Percentiles rank a stretch among this genome's conserved stretches.
Evolutionary conservation across 352 stramenopile species (phyloP).

Genomic region (Phytopythium litorale): DNA sequence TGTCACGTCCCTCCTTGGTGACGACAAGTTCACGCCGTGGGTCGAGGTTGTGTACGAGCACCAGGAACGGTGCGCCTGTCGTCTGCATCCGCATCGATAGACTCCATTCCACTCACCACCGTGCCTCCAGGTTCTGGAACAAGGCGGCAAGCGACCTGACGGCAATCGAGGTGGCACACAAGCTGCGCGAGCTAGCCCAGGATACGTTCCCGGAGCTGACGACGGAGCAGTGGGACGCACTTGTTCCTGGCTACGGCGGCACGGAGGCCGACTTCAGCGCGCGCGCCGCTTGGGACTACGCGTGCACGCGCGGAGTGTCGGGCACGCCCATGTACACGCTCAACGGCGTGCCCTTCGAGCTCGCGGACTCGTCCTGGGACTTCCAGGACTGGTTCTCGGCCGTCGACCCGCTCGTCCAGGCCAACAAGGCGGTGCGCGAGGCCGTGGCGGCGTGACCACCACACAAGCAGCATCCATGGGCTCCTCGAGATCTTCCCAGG

Average conservation of each 20-base stretch:
- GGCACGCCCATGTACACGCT: slow-evolving; percentile 77
- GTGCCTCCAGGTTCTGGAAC: slow-evolving; percentile 56
- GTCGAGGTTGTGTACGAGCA: slow-evolving; percentile 67
- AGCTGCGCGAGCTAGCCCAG: slow-evolving; percentile 52
- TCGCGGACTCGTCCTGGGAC: slow-evolving; percentile 31
- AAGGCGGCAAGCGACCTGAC: slow-evolving; percentile 60
- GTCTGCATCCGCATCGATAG: too few species aligned
- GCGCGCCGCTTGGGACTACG: slow-evolving; percentile 69
- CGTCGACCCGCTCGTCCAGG: slow-evolving; percentile 28
- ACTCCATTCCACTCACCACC: too few species aligned
- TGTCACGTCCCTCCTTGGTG: slow-evolving; percentile 47
- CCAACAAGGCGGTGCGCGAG: slow-evolving; percentile 8
- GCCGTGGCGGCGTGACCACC: too few species aligned
- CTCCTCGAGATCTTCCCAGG: not conserved
- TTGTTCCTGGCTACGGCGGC: slow-evolving; percentile 69
- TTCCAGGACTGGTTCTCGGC: slow-evolving; percentile 29
- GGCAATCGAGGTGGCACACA: slow-evolving; percentile 51
- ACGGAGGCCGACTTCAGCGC: slow-evolving; percentile 49
- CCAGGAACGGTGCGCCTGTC: slow-evolving; percentile 46
- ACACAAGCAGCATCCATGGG: too few species aligned
- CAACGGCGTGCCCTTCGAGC: slow-evolving; percentile 60
- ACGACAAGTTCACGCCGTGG: slow-evolving; percentile 51
- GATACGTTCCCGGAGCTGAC: slow-evolving; percentile 54
- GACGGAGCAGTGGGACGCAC: slow-evolving; percentile 49
- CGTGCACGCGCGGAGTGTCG: slow-evolving; percentile 56